Evolutionary conservation across 2,329 filamentous ascomycete species (phyloP), one percentile per base, ranked within the genome.

Genomic region (Colletotrichum karsti): DNA sequence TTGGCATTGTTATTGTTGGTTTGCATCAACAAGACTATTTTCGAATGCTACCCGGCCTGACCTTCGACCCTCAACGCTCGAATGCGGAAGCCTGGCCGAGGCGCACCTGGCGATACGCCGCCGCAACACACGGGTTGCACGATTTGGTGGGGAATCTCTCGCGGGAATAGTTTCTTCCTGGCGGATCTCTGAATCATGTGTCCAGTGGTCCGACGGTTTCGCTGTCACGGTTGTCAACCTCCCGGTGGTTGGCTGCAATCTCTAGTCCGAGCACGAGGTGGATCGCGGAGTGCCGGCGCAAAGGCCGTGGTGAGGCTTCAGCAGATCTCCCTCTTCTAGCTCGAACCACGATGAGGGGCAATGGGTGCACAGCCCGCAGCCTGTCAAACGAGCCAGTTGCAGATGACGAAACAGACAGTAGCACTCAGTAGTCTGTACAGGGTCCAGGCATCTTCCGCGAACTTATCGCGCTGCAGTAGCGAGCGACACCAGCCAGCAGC

Each of bases 321-420:
- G 46, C 65, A 68, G 46, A 59, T 59, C 54, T 59, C 39, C 60
- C 53, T 53, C 39, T 46, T 68, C 28, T 46, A 48, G 53, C 65
- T 64, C 60, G 44, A 58, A 59, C 46, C 39, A 48, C 28, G 33
- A 44, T 22, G 48, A 61, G 63, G 53, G 64, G 53, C 58, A 51
- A 18, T 56, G 28, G 46, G 53, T 64, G 60, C 60, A 64, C 60
- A 67, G 60, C 60, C 60, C 53, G 37, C 60, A 48, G 42, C 39
- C 51, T 67, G 60, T 54, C 60, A 64, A 67, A 65, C 54, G 44
- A 67, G 53, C 42, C 60, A 68, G 54, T 59, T 41, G 61, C 61
- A 48, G 54, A 68, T 59, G 53, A 63, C 65, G 60, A 68, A 64
- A 65, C 65, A 54, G 50, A 46, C 56, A 30, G 61, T 61, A 65